Evolutionary conservation across 202 grass and related monocot species (phyloP).

Genomic region (Digitaria exilis): DNA sequence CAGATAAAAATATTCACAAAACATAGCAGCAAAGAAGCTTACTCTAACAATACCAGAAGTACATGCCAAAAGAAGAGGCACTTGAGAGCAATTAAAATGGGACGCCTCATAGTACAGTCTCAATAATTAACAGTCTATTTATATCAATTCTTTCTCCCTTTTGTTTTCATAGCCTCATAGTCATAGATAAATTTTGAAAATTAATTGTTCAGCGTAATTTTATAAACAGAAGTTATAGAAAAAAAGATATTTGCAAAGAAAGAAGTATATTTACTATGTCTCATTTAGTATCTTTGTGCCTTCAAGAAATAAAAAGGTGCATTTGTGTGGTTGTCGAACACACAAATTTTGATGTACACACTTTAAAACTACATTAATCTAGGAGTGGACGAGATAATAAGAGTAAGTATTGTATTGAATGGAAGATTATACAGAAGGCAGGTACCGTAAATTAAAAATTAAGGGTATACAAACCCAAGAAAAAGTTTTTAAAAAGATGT

Average conservation of each 20-base stretch:
- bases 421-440: neutral
- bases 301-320: neutral
- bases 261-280: neutral
- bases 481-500: neutral
- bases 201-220: neutral
- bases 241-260: neutral
- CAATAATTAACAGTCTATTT: neutral
- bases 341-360: neutral
- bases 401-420: neutral
- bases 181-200: conserved; percentile 11
- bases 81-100: conserved; percentile 11
- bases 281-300: neutral
- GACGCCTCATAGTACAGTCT: neutral
- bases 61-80: conserved; percentile 9
- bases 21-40: neutral
- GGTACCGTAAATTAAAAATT: neutral
- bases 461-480: neutral
- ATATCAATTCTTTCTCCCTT: neutral
- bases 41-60: conserved; percentile 1
- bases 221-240: neutral
- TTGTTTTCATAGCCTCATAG: neutral
- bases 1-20: neutral
- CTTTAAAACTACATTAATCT: neutral
- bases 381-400: neutral
- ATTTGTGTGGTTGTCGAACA: neutral